Evolutionary conservation across 345 rosid species (phyloP).

Genomic region (Erucastrum elatum): DNA sequence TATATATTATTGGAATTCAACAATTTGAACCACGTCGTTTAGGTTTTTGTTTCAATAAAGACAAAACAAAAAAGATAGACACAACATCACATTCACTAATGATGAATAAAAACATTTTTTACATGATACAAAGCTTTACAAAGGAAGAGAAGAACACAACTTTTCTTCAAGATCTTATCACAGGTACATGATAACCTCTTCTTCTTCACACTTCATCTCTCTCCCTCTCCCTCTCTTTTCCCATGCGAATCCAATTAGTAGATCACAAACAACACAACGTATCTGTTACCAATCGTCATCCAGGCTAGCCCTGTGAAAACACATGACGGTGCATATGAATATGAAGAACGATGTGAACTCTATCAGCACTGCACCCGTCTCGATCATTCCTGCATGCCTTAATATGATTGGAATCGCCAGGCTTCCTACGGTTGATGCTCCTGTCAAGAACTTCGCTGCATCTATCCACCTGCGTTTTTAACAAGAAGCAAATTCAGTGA

Average conservation of each 20-base stretch:
- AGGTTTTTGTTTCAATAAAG: background rate
- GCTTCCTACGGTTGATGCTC: slow-evolving; percentile 90
- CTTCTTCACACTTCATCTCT: background rate
- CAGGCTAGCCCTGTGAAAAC: slow-evolving; percentile 87
- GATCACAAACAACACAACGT: background rate
- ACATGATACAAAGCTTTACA: too few relatives aligned
- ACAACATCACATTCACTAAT: too few relatives aligned
- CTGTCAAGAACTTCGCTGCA: slow-evolving; percentile 93
- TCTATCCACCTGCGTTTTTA: slow-evolving; percentile 70
- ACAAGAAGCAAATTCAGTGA: background rate
- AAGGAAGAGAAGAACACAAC: too few relatives aligned
- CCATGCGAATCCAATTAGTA: slow-evolving; percentile 22
- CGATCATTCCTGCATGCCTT: slow-evolving; percentile 88
- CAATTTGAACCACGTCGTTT: background rate
- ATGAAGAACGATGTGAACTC: slow-evolving; percentile 94
- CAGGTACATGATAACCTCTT: too few relatives aligned
- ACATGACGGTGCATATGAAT: slow-evolving; percentile 86
- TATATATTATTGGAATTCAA: too few relatives aligned
- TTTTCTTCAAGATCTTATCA: too few relatives aligned
- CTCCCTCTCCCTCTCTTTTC: slow-evolving; percentile 9
- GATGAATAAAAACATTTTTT: too few relatives aligned
- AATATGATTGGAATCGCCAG: slow-evolving; percentile 88
- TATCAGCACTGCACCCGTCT: slow-evolving; percentile 90
- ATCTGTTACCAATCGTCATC: slow-evolving; percentile 84
- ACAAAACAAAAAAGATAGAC: too few relatives aligned